Evolutionary conservation across 164 flowering plant genomes (phyloP).

Genomic region (Umbellularia californica): DNA sequence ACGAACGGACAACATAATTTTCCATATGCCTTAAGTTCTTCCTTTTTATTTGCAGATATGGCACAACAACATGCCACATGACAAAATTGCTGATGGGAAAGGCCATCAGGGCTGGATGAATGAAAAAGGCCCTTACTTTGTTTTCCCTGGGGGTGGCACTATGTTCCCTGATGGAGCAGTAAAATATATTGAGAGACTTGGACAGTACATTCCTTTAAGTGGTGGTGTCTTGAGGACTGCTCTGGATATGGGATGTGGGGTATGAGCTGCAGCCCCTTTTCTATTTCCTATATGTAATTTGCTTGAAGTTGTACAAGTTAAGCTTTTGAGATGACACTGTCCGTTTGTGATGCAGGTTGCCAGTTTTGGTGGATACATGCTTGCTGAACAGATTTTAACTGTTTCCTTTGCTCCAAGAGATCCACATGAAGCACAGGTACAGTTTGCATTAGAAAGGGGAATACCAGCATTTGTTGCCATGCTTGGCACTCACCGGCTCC

Average conservation of each 20-base stretch:
- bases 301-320: not conserved
- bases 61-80: slow-evolving; percentile 94
- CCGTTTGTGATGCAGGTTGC: slow-evolving; percentile 63
- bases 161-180: slow-evolving; percentile 97
- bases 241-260: slow-evolving; percentile 99
- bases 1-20: not conserved
- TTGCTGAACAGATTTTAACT: slow-evolving; percentile 63
- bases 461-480: slow-evolving; percentile 94
- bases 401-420: slow-evolving; percentile 99
- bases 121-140: slow-evolving; percentile 70
- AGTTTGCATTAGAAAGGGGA: slow-evolving; percentile 94
- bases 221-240: slow-evolving; percentile 86
- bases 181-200: slow-evolving; percentile 81
- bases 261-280: slow-evolving; percentile 26
- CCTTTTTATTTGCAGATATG: slow-evolving; percentile 60
- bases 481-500: slow-evolving; percentile 97
- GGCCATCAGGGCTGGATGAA: slow-evolving; percentile 99
- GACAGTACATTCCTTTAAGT: slow-evolving; percentile 71
- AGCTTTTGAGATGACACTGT: slow-evolving; percentile 4
- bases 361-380: slow-evolving; percentile 87
- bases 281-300: not conserved
- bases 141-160: slow-evolving; percentile 98
- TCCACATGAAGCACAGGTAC: slow-evolving; percentile 94
- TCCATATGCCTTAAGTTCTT: not conserved
- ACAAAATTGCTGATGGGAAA: slow-evolving; percentile 91